Percentiles rank a stretch among this genome's conserved stretches.
These are phyloP conservation scores for Panicum virgatum DNA, from an alignment of 202 grass and related monocot genomes.

Conservation along the genomic window DNA sequence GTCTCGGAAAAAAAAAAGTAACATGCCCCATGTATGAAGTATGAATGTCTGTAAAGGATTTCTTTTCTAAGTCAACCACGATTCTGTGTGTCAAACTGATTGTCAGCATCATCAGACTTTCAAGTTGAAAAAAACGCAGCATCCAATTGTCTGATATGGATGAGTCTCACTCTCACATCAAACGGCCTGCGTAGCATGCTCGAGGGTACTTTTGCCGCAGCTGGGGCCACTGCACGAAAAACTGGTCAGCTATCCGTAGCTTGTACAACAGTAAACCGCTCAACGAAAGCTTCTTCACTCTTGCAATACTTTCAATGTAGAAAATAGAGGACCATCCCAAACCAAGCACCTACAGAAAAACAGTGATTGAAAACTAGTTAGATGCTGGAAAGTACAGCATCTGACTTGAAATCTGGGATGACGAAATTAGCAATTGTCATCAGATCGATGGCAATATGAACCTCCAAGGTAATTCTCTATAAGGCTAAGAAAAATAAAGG, in stretches of 20 bases:
- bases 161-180: conserved; percentile 64
- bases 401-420: not conserved
- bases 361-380: conserved; percentile 15
- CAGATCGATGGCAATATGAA: not conserved
- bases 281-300: conserved; percentile 81
- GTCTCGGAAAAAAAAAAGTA: no score
- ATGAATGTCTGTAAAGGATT: not conserved
- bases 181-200: conserved; percentile 53
- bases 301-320: conserved; percentile 90
- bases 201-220: conserved; percentile 62
- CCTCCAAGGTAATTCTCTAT: not conserved
- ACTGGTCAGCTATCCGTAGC: conserved; percentile 73
- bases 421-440: not conserved
- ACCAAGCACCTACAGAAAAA: conserved; percentile 62
- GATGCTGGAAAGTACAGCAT: not conserved
- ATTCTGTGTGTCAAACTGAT: no score
- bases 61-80: not conserved
- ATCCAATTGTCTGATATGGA: not conserved
- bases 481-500: not conserved
- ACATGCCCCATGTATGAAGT: not conserved
- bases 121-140: not conserved
- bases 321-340: conserved; percentile 78
- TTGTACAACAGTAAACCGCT: conserved; percentile 87
- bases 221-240: conserved; percentile 88
- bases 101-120: not conserved